Percentiles rank a stretch among this genome's conserved stretches.
Evolutionary conservation across 495 filamentous ascomycete species (phyloP).

Genomic region (Saxophila tyrrhenica): DNA sequence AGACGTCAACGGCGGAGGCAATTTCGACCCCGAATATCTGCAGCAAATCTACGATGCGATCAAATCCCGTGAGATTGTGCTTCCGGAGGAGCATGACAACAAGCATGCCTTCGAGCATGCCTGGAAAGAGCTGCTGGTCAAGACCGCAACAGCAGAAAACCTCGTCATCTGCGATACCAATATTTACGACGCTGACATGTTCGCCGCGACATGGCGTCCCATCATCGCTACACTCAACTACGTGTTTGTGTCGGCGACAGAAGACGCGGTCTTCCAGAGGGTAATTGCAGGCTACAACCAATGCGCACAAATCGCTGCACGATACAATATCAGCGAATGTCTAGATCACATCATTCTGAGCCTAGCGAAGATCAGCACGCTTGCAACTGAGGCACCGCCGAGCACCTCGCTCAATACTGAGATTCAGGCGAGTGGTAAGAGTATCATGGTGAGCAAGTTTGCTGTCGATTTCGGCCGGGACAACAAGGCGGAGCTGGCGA

Average conservation of each 20-base stretch:
- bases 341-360: constrained; percentile 86
- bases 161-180: constrained; percentile 80
- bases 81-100: constrained; percentile 95
- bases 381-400: constrained; percentile 60
- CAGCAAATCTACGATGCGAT: constrained; percentile 86
- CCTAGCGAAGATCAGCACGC: constrained; percentile 77
- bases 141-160: constrained; percentile 63
- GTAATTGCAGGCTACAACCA: constrained; percentile 93
- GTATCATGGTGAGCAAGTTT: constrained; percentile 97
- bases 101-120: constrained; percentile 92
- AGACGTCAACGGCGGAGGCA: constrained; percentile 72
- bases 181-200: constrained; percentile 94
- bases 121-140: constrained; percentile 87
- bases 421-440: constrained; percentile 72
- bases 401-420: constrained; percentile 91
- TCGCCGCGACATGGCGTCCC: constrained; percentile 88
- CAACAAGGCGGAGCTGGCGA: constrained; percentile 84
- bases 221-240: constrained; percentile 91
- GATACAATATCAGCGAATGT: constrained; percentile 70
- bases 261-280: constrained; percentile 90
- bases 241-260: constrained; percentile 96
- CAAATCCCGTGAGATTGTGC: constrained; percentile 83
- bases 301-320: constrained; percentile 84
- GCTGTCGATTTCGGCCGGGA: constrained; percentile 95
- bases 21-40: constrained; percentile 79